These are phyloP conservation scores for Pseudoturritis turrita DNA, from an alignment of 345 rosid species.

Conservation along the genomic window DNA sequence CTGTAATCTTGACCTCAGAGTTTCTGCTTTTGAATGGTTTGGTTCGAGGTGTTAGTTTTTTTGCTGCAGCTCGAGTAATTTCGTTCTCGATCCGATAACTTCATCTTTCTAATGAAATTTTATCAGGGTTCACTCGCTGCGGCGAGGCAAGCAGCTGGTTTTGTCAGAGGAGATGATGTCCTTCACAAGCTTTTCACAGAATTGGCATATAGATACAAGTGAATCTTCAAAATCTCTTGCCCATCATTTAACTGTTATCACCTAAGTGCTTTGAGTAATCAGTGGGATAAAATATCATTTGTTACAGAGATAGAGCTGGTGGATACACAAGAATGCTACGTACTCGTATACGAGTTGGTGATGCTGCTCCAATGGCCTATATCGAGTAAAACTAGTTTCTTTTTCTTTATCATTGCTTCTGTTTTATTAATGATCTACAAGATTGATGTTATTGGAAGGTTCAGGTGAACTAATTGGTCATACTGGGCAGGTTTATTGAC, in stretches of 20 bases:
- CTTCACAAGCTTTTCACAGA: conserved; percentile 89
- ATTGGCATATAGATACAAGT: conserved; percentile 87
- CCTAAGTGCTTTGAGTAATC: background rate
- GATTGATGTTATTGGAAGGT: background rate
- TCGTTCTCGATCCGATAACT: background rate
- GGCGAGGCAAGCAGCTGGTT: conserved; percentile 80
- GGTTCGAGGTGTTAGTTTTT: background rate
- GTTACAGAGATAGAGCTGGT: conserved; percentile 73
- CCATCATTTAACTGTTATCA: background rate
- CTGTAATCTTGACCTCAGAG: background rate
- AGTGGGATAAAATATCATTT: background rate
- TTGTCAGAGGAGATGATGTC: conserved; percentile 91
- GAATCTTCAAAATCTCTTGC: background rate
- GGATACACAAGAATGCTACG: conserved; percentile 88
- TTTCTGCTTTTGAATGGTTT: background rate
- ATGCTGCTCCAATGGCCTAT: conserved; percentile 93
- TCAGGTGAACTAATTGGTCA: background rate
- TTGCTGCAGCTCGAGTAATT: background rate
- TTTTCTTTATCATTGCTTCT: background rate
- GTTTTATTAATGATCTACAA: background rate
- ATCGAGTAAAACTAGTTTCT: conserved; percentile 50
- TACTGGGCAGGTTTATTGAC: conserved; percentile 68
- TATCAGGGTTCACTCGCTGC: conserved; percentile 75
- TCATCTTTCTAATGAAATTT: background rate
- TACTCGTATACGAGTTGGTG: conserved; percentile 88